Conservation (phyloP, 768 basidiomycete species). For the Boletales sp. region DNA sequence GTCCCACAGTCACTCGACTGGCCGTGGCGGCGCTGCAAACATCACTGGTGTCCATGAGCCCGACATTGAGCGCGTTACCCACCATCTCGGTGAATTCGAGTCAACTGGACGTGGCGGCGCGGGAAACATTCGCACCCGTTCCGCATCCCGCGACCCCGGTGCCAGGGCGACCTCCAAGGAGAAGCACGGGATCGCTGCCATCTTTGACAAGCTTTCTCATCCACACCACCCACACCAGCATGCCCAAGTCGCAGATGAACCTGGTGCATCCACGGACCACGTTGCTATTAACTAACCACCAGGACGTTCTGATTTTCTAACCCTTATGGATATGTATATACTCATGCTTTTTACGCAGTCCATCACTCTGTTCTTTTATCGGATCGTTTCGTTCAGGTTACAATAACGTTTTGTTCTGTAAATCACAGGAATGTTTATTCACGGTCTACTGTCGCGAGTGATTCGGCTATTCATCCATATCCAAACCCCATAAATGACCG, state of each 20-base stretch:
- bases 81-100: conserved; percentile 30
- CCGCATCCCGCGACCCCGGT: conserved; percentile 28
- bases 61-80: conserved; percentile 31
- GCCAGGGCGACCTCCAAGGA: conserved; percentile 25
- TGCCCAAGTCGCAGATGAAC: background rate
- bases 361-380: background rate
- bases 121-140: conserved; percentile 55
- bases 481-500: conserved; percentile 1
- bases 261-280: background rate
- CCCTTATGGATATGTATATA: background rate
- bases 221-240: conserved; percentile 12
- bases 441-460: background rate
- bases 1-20: conserved; percentile 54
- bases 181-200: conserved; percentile 28
- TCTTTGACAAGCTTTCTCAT: conserved; percentile 30
- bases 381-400: background rate
- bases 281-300: background rate
- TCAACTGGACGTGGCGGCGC: conserved; percentile 57
- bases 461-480: background rate
- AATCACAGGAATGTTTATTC: background rate
- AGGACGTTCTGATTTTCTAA: background rate
- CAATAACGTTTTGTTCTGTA: background rate
- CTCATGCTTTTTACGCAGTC: background rate
- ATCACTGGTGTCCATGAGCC: conserved; percentile 40
- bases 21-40: conserved; percentile 68